Base-by-base conservation (phyloP, 2,329 filamentous ascomycete genomes). In the Colletotrichum sp. region DNA sequence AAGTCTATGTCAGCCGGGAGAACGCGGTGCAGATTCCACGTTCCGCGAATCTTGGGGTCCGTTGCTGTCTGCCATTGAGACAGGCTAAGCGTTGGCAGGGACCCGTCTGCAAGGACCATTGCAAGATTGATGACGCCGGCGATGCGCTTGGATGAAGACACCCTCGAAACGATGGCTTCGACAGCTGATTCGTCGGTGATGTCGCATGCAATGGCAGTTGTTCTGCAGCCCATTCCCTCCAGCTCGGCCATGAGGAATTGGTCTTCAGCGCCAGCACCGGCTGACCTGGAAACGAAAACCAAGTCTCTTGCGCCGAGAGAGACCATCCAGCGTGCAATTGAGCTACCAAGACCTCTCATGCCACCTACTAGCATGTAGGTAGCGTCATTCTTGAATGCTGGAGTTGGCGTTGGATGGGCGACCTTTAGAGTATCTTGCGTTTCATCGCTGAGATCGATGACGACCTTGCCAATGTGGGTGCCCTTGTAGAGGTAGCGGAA, bases 401-500 rank as follows among this genome's bases (percentile, higher is more conserved):
- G 36, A 12, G 2, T 26, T 16, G 68, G 26, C 3, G n/a, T 39
- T 16, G 60, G 12, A 2, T 13, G 28, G 26, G 49, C 24, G 2
- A 15, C 30, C n/a, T 55, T 3, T 6, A 44, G 8, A 9, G 13
- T 5, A 10, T 18, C 16, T 15, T 55, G 69, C 6, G 6, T 15
- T 5, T 55, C 49, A 5, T 64, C 49, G 21, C 16, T 32, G 16
- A 75, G 67, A 39, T 76, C 77, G 18, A 87, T 68, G 15, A 89
- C 82, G n/a, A 89, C 85, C 71, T 88, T 88, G 0, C 87, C 88
- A 52, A 86, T 85, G 74, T 89, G 87, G 32, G 79, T 80, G 1
- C 87, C 87, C 4, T 79, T 81, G 68, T 89, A 85, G 84, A 90
- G 84, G 57, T 84, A 82, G 1, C 86, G 80, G 77, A 89, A 87